A percentile compares a stretch with the other conserved stretches of the same genome.
Conservation (phyloP, 2,329 filamentous ascomycete species). For the Xylaria sp. region DNA sequence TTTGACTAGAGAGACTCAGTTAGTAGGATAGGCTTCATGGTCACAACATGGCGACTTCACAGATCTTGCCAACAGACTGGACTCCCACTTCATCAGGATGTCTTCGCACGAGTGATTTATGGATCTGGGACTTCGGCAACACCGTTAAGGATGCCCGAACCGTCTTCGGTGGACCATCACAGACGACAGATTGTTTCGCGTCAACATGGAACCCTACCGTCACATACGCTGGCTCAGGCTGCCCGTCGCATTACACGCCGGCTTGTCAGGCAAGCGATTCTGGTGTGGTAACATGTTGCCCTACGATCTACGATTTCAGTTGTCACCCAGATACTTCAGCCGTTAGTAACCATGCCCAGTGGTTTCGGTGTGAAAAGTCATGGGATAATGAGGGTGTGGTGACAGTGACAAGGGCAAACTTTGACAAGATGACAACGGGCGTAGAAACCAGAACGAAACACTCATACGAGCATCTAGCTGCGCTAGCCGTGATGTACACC, state of each 20-base stretch:
- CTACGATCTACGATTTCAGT: slow-evolving; percentile 35
- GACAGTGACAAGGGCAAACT: slow-evolving; percentile 34
- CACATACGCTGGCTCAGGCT: slow-evolving; percentile 40
- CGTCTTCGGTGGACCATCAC: slow-evolving; percentile 43
- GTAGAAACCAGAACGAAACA: slow-evolving; percentile 17
- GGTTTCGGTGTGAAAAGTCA: slow-evolving; percentile 38
- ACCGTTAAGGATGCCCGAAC: slow-evolving; percentile 34
- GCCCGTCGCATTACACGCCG: slow-evolving; percentile 42
- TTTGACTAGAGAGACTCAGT: slow-evolving; percentile 4
- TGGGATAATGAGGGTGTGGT: slow-evolving; percentile 13
- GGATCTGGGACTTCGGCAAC: slow-evolving; percentile 41
- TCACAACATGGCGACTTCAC: slow-evolving; percentile 35
- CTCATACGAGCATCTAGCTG: slow-evolving; percentile 34
- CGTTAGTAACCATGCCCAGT: slow-evolving; percentile 23
- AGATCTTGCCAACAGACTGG: slow-evolving; percentile 33
- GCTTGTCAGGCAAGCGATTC: slow-evolving; percentile 36
- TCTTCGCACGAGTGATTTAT: slow-evolving; percentile 39
- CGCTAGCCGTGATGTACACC: slow-evolving; percentile 40
- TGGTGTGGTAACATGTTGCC: slow-evolving; percentile 43
- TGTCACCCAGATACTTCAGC: slow-evolving; percentile 22
- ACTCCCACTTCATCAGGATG: slow-evolving; percentile 34
- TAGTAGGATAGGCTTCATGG: slow-evolving; percentile 3
- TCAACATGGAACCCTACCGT: slow-evolving; percentile 36
- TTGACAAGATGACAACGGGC: slow-evolving; percentile 16
- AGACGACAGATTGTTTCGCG: slow-evolving; percentile 42